phyloP scores from a whole-genome alignment of 106 monocot species.

The Agapanthus africanus region DNA sequence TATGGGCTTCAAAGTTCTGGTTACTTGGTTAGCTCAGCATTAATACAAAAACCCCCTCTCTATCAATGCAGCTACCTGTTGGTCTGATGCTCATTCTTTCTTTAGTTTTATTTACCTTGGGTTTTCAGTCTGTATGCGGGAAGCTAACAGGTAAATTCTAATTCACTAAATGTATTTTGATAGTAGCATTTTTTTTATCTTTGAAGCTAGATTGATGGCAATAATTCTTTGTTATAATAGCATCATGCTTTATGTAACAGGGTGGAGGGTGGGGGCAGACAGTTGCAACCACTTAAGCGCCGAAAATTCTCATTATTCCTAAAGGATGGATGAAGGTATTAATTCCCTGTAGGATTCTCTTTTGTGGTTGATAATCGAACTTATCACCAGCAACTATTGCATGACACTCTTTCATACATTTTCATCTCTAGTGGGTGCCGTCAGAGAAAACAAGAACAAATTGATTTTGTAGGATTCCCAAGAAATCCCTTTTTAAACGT shows the following conservation, averaged over 20 bases:
- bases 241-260: conserved; percentile 18
- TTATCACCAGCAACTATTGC: conserved; percentile 14
- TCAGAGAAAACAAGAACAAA: too few relatives aligned
- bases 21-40: not conserved
- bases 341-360: conserved; percentile 17
- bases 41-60: conserved; percentile 2
- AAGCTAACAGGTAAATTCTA: conserved; percentile 5
- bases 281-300: conserved; percentile 19
- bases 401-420: not conserved
- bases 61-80: conserved; percentile 3
- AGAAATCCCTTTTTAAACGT: too few relatives aligned
- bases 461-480: too few relatives aligned
- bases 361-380: conserved; percentile 8
- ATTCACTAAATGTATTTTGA: not conserved
- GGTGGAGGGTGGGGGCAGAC: conserved; percentile 2
- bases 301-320: conserved; percentile 5
- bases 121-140: not conserved
- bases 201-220: conserved; percentile 5
- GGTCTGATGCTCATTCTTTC: not conserved
- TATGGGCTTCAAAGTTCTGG: conserved; percentile 1
- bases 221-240: conserved; percentile 7
- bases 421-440: too few relatives aligned
- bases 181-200: not conserved
- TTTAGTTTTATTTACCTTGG: conserved; percentile 4
- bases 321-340: conserved; percentile 9